These are phyloP conservation scores for Meyerozyma athensensis DNA, from an alignment of 1,139 yeast species.

Conservation along the genomic window DNA sequence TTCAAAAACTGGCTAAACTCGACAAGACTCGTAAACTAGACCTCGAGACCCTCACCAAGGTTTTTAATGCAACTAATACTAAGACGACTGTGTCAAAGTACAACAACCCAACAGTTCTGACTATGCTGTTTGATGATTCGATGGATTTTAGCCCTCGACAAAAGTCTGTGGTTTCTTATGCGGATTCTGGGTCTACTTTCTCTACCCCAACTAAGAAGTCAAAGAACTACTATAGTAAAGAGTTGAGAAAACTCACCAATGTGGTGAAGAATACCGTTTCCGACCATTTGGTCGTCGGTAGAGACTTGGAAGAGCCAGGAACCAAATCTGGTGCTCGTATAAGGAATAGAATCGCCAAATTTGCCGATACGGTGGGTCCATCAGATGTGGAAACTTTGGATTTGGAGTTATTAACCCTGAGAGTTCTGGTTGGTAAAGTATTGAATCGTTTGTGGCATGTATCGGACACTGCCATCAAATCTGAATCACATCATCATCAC, in stretches of 20 bases:
- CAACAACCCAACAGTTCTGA: not conserved
- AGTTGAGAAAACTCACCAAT: conserved; percentile 59
- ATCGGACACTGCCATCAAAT: conserved; percentile 1
- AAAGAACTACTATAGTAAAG: conserved; percentile 35
- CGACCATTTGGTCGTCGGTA: conserved; percentile 42
- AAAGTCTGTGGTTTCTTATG: conserved; percentile 1
- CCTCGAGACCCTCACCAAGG: conserved; percentile 53
- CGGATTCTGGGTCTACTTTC: conserved; percentile 12
- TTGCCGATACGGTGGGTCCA: conserved; percentile 34
- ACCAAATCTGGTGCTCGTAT: conserved; percentile 26
- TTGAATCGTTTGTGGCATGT: conserved; percentile 33
- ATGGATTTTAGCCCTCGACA: conserved; percentile 4
- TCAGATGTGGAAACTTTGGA: conserved; percentile 43
- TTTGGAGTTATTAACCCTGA: conserved; percentile 30
- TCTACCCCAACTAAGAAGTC: conserved; percentile 22
- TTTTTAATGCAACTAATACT: conserved; percentile 57
- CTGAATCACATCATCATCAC: conserved; percentile 7
- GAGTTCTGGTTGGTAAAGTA: conserved; percentile 32
- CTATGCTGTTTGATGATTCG: conserved; percentile 3
- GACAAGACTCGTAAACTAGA: conserved; percentile 59
- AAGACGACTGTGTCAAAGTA: conserved; percentile 15
- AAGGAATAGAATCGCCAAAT: conserved; percentile 32
- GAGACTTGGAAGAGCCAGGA: conserved; percentile 23
- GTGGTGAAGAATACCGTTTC: conserved; percentile 73
- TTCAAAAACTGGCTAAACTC: conserved; percentile 65